Base-by-base conservation (phyloP, 176 grass and related monocot species). In the Chloris gayana region DNA sequence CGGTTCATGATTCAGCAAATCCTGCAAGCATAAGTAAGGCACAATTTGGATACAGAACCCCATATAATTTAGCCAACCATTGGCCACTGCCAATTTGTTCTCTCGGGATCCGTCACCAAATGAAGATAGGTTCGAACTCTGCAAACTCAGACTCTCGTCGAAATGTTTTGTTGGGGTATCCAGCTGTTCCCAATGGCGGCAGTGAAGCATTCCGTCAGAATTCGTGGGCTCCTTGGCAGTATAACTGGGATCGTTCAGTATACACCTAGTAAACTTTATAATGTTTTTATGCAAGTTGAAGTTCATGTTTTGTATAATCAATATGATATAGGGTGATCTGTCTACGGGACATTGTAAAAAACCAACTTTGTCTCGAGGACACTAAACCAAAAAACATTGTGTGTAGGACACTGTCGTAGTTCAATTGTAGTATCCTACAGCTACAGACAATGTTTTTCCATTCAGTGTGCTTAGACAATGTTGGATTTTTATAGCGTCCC, bases 191-290 rank as follows among this genome's bases (percentile, higher is more conserved):
- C 67, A 79, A 47, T 67, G 49, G 73, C 75, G 32, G 67, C 58
- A 62, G n/a, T 77, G 50, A 59, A 76, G 84, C 41, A 61, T 76
- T 86, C 45, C 27, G 39, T 76, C 86, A 80, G 44, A 67, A 83
- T 68, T 69, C 37, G 0, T 26, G 7, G 14, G 21, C 58, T 62
- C 49, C 62, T 69, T 74, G 83, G 70, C 44, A 14, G 61, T 60
- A 72, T 89, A 86, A 73, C 50, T 77, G 79, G 46, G 47, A 70
- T 77, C 75, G 66, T 34, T 64, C 56, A n/a, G n/a, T n/a, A n/a
- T n/a, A n/a, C n/a, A n/a, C n/a, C n/a, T n/a, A n/a, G n/a, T n/a
- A n/a, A n/a, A n/a, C n/a, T n/a, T n/a, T n/a, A n/a, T n/a, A n/a
- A n/a, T n/a, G n/a, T n/a, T n/a, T n/a, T n/a, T n/a, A n/a, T n/a